Conservation (phyloP, 1,139 yeast species). For the Suhomyces choctaworum region DNA sequence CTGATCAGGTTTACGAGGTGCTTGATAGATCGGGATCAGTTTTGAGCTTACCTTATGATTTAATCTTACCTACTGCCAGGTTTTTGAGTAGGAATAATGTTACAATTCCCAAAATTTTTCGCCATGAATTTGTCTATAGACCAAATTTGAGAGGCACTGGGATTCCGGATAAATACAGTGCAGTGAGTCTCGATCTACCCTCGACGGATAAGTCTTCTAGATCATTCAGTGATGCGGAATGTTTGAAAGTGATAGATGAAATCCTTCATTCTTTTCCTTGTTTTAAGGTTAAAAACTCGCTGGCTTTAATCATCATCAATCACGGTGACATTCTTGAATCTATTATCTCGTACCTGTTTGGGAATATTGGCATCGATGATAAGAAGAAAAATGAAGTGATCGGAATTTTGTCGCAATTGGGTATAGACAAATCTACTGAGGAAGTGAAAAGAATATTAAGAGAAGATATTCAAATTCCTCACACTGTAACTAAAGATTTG, state of each 20-base stretch:
- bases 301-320: constrained; percentile 62
- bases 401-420: constrained; percentile 71
- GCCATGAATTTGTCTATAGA: constrained; percentile 82
- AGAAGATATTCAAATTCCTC: constrained; percentile 71
- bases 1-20: constrained; percentile 69
- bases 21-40: constrained; percentile 86
- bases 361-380: constrained; percentile 63
- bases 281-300: constrained; percentile 48
- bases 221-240: constrained; percentile 77
- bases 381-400: constrained; percentile 70
- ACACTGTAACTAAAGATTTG: constrained; percentile 75
- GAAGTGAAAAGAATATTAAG: constrained; percentile 67
- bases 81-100: constrained; percentile 64
- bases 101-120: constrained; percentile 59
- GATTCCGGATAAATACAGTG: constrained; percentile 77
- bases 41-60: constrained; percentile 82
- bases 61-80: constrained; percentile 87
- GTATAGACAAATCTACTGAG: constrained; percentile 64
- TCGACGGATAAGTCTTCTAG: constrained; percentile 47
- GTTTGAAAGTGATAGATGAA: constrained; percentile 78
- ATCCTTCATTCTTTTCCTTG: constrained; percentile 65
- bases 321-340: constrained; percentile 79
- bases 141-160: constrained; percentile 54
- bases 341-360: constrained; percentile 62
- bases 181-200: constrained; percentile 83